These are phyloP conservation scores for Lasiodiplodia gonubiensis DNA, from an alignment of 2,329 filamentous ascomycete genomes.

Conservation along the genomic window DNA sequence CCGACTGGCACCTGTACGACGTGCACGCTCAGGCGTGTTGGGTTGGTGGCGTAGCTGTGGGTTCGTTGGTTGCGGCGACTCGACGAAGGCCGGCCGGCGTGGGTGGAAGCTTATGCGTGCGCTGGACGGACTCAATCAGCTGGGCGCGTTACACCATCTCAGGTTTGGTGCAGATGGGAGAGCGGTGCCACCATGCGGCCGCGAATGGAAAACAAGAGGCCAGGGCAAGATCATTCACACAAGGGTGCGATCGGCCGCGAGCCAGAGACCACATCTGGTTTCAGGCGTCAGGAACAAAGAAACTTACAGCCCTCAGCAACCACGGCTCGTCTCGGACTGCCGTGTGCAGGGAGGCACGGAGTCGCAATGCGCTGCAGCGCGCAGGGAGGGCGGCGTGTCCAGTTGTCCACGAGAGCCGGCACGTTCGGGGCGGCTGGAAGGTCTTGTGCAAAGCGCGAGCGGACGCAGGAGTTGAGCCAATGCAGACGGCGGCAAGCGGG, in stretches of 20 bases:
- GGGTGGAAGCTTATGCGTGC: conserved; percentile 27
- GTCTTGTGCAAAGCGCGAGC: conserved; percentile 19
- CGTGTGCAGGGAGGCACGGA: conserved; percentile 21
- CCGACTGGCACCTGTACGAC: conserved; percentile 24
- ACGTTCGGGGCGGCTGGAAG: conserved; percentile 18
- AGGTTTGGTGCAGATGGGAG: conserved; percentile 26
- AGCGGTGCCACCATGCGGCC: conserved; percentile 27
- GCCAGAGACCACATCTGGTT: conserved; percentile 27
- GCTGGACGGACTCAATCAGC: conserved; percentile 28
- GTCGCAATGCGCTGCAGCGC: conserved; percentile 22
- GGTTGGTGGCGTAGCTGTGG: conserved; percentile 26
- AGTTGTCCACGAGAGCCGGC: conserved; percentile 19
- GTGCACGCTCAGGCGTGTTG: conserved; percentile 24
- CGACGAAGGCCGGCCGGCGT: conserved; percentile 27
- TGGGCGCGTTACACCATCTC: conserved; percentile 27
- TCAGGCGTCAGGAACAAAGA: conserved; percentile 29
- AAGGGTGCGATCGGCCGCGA: conserved; percentile 17
- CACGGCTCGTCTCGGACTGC: conserved; percentile 29
- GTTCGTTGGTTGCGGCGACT: conserved; percentile 26
- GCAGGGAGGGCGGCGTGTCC: conserved; percentile 18
- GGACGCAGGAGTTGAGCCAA: conserved; percentile 20
- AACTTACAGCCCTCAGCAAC: conserved; percentile 29
- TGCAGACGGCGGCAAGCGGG: conserved; percentile 20
- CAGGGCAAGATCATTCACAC: conserved; percentile 24
- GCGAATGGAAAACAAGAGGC: conserved; percentile 27